Evolutionary conservation across 2,329 filamentous ascomycete genomes (phyloP), one percentile per base, ranked within the genome.

Genomic region (Sporothrix luriei): DNA sequence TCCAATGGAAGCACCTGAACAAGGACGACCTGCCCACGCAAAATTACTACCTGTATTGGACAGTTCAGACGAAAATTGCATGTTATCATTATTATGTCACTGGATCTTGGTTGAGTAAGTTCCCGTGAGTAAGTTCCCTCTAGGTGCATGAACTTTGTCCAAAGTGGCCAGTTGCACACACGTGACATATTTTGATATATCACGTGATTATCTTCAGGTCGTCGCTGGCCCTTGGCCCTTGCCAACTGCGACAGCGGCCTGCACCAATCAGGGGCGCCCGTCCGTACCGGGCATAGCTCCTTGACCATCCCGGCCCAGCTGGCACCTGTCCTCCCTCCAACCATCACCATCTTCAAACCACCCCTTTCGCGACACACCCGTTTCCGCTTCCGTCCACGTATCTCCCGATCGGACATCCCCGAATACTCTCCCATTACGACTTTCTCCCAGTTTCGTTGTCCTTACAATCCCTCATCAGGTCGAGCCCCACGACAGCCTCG

Each of bases 291-390:
- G 62, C 62, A 48, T 65, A 65, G 62, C 29, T 46, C 62, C 62
- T 9, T 38, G 62, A 38, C 62, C 43, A 51, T 40, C 55, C 13
- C 49, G 66, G 54, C 66, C 54, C 54, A 68, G 54, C 66, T 68
- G 66, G 66, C 55, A 40, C 29, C 52, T 68, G 24, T 13, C 52
- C 65, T 29, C 38, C 33, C 68, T n/a, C 48, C 61, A 51, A 48
- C 55, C 33, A 61, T 61, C 33, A 14, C 61, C 51, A 57, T 54
- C 65, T 46, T 33, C 65, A 68, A 43, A 51, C 57, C 19, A 29
- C 59, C 59, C 59, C 46, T 49, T 65, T 65, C 43, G 46, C 24
- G 61, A 64, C 61, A 11, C 19, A 33, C 24, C 57, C 9, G n/a
- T 26, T 38, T 29, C 61, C 46, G 62, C 40, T 48, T 61, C 21